phyloP scores from a whole-genome alignment of 1,284 basidiomycete genomes.

The Cutaneotrichosporon mucoides region DNA sequence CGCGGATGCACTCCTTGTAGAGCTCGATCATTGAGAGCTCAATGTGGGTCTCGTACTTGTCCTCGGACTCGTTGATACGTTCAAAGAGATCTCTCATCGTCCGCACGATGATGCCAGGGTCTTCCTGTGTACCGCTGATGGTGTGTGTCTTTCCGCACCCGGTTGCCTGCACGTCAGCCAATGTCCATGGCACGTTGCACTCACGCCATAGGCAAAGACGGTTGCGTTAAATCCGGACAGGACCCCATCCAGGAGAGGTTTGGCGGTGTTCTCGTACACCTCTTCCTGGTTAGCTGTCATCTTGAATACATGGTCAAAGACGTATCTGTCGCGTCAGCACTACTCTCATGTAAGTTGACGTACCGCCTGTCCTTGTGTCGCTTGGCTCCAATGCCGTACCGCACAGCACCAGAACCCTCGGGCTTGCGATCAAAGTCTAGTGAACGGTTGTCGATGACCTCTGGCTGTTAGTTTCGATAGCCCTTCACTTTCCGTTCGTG shows the following conservation, averaged over 20 bases:
- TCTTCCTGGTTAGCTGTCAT: slow-evolving; percentile 73
- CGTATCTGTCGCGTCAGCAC: slow-evolving; percentile 60
- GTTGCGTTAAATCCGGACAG: slow-evolving; percentile 95
- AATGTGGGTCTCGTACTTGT: slow-evolving; percentile 77
- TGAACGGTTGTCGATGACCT: slow-evolving; percentile 52
- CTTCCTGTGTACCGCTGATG: slow-evolving; percentile 78
- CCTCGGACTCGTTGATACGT: slow-evolving; percentile 74
- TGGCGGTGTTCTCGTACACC: slow-evolving; percentile 78
- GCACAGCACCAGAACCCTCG: slow-evolving; percentile 67
- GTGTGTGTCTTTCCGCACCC: slow-evolving; percentile 98
- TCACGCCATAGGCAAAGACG: slow-evolving; percentile 92
- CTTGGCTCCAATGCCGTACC: slow-evolving; percentile 63
- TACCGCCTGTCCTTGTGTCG: slow-evolving; percentile 76
- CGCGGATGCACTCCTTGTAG: slow-evolving; percentile 97
- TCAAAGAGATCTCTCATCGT: slow-evolving; percentile 96
- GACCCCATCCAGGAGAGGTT: slow-evolving; percentile 73
- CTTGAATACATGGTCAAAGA: slow-evolving; percentile 88
- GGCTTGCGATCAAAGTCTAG: slow-evolving; percentile 87
- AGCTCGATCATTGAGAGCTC: slow-evolving; percentile 93
- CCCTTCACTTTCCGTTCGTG: no score
- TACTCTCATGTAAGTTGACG: slow-evolving; percentile 16
- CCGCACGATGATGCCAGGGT: slow-evolving; percentile 89
- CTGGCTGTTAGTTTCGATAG: slow-evolving; percentile 23
- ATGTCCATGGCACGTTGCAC: slow-evolving; percentile 38
- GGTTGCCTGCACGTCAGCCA: slow-evolving; percentile 65